Percentiles rank a stretch among this genome's conserved stretches.
These are phyloP conservation scores for Carpinus viminea DNA, from an alignment of 306 rosid genomes.

Conservation along the genomic window DNA sequence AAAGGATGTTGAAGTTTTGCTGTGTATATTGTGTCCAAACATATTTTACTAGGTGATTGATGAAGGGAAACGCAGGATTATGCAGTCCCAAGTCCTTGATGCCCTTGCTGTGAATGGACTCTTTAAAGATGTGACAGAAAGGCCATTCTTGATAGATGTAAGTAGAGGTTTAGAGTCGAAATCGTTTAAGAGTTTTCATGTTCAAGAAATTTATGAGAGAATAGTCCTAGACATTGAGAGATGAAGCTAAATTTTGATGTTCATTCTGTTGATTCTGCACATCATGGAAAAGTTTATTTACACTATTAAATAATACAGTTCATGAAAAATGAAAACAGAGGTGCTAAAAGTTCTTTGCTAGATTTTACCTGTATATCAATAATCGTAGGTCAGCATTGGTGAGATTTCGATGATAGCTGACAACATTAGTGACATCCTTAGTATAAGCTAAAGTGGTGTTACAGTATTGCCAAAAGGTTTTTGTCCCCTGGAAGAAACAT, in stretches of 20 bases:
- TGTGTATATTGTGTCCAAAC: neutral
- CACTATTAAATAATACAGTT: neutral
- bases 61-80: neutral
- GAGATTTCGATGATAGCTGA: conserved; percentile 20
- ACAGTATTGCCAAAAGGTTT: conserved; percentile 25
- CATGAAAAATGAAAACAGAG: neutral
- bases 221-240: neutral
- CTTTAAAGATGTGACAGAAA: neutral
- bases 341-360: neutral
- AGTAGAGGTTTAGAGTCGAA: neutral
- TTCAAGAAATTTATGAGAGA: neutral
- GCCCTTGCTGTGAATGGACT: neutral
- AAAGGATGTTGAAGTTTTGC: neutral
- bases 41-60: neutral
- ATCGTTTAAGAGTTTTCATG: neutral
- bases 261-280: neutral
- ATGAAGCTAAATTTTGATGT: neutral
- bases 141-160: neutral
- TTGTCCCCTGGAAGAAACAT: conserved; percentile 20
- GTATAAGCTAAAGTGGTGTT: conserved; percentile 27
- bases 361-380: conserved; percentile 18
- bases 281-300: neutral
- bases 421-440: conserved; percentile 9
- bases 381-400: conserved; percentile 21
- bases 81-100: neutral